These are phyloP conservation scores for Blastobotrys serpentis DNA, from an alignment of 1,139 yeast genomes.

Conservation along the genomic window DNA sequence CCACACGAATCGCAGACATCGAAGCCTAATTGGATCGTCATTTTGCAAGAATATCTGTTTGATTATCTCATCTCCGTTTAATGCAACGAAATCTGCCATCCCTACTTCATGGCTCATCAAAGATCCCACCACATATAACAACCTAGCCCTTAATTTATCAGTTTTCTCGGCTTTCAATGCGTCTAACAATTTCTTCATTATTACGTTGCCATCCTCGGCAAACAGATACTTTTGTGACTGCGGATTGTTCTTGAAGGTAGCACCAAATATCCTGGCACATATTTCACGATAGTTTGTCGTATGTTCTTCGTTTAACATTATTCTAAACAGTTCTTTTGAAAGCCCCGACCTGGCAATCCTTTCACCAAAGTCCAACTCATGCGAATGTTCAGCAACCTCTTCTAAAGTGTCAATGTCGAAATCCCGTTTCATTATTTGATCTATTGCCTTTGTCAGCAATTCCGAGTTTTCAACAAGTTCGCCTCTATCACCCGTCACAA, in stretches of 20 bases:
- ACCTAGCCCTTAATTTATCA: conserved; percentile 25
- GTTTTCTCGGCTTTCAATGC: conserved; percentile 22
- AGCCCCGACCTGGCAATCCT: conserved; percentile 34
- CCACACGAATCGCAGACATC: conserved; percentile 15
- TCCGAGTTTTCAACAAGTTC: conserved; percentile 9
- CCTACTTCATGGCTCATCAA: conserved; percentile 25
- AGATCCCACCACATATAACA: conserved; percentile 36
- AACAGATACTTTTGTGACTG: conserved; percentile 49
- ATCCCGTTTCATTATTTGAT: not conserved
- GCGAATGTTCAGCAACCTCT: conserved; percentile 56
- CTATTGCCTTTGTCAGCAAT: conserved; percentile 7
- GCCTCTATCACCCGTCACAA: conserved; percentile 7
- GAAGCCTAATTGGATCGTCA: conserved; percentile 9
- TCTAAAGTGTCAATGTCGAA: conserved; percentile 31
- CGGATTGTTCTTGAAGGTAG: conserved; percentile 65
- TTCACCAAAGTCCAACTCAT: conserved; percentile 64
- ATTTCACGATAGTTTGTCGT: conserved; percentile 30
- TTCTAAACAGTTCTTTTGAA: conserved; percentile 1
- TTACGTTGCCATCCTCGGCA: conserved; percentile 19
- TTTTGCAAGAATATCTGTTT: conserved; percentile 20
- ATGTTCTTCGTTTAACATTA: conserved; percentile 22
- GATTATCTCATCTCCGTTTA: conserved; percentile 28
- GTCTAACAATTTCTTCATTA: conserved; percentile 18
- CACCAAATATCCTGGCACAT: conserved; percentile 39
- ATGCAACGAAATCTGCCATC: conserved; percentile 20